Evolutionary conservation across 805 yeast species (phyloP).

Genomic region (Saturnispora mendoncae): DNA sequence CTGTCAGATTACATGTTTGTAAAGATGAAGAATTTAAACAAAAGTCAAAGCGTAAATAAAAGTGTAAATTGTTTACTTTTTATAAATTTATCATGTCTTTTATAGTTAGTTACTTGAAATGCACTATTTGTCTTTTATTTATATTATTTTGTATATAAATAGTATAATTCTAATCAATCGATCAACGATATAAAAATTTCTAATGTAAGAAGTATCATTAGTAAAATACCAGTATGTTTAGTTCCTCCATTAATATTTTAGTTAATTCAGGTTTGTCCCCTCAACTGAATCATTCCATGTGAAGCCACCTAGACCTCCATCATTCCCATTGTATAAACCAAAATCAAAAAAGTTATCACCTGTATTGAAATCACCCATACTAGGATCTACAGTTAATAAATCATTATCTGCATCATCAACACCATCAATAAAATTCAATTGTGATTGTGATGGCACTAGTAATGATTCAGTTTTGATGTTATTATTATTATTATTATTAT

Average conservation of each 20-base stretch:
- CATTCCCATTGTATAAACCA: constrained; percentile 26
- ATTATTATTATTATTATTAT: background rate
- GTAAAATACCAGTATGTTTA: no score
- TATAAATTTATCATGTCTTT: no score
- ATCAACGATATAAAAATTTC: constrained; percentile 1
- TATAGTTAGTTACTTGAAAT: background rate
- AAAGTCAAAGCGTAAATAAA: constrained; percentile 30
- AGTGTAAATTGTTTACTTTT: background rate
- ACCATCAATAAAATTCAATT: constrained; percentile 20
- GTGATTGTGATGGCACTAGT: background rate
- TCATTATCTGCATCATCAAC: constrained; percentile 34
- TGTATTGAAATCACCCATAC: constrained; percentile 25
- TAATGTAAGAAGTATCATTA: no score
- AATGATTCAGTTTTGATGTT: constrained; percentile 1
- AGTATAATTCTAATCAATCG: constrained; percentile 2
- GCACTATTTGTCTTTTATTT: background rate
- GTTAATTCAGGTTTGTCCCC: constrained; percentile 7
- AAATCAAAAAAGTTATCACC: constrained; percentile 30
- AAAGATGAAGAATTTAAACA: constrained; percentile 79
- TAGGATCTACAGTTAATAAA: constrained; percentile 35
- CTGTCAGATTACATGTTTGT: constrained; percentile 74
- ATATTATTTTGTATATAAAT: background rate
- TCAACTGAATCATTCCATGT: constrained; percentile 37
- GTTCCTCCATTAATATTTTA: no score
- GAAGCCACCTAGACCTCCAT: constrained; percentile 22